Base-by-base conservation (phyloP, 2,329 filamentous ascomycete genomes). In the Elsinoe batatas region DNA sequence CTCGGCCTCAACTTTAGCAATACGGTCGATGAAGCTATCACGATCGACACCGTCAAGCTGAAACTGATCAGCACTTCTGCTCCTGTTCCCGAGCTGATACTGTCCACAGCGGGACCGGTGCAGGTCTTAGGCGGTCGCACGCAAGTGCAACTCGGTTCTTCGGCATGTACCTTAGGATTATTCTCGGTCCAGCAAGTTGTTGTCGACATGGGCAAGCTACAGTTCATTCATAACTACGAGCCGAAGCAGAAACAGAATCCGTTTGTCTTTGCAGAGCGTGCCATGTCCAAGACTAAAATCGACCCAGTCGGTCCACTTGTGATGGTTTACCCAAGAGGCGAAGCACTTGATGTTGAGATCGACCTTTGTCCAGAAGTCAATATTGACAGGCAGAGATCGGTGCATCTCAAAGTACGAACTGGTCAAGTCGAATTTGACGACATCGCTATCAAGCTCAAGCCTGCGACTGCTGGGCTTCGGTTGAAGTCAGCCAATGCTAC, bases 101-200 rank as follows among this genome's bases (percentile, higher is more conserved):
- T 88, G 5, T 77, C 83, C 63, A 73, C 75, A 32, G 67, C 71
- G 6, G 67, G 67, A 1, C 64, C 70, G 13, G 64, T 74, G n/a
- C 63, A 69, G 0, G 69, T 88, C 37, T 76, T 74, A 60, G 78
- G 77, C 6, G 84, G 84, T 0, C 67, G 73, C 15, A 80, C 77
- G 3, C 68, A 13, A 2, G 53, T 56, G 15, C 68, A 75, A 61
- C 76, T 58, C 30, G 5, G 2, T 18, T 1, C 49, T 1, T 37
- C 86, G 81, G 73, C 80, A 13, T 79, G 82, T 33, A 79, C 87
- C 3, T 81, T 85, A 18, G 90, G 90, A 1, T 79, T 79, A 22
- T 96, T 89, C 64, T 79, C 83, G 57, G 79, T 93, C 43, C 87
- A 90, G 62, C 82, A 83, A 60, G 74, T 95, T 36, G 77, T 81